Percentiles rank a stretch among this genome's conserved stretches.
phyloP scores from a whole-genome alignment of 169 alveolate species.

The Plasmodium chabaudi region DNA sequence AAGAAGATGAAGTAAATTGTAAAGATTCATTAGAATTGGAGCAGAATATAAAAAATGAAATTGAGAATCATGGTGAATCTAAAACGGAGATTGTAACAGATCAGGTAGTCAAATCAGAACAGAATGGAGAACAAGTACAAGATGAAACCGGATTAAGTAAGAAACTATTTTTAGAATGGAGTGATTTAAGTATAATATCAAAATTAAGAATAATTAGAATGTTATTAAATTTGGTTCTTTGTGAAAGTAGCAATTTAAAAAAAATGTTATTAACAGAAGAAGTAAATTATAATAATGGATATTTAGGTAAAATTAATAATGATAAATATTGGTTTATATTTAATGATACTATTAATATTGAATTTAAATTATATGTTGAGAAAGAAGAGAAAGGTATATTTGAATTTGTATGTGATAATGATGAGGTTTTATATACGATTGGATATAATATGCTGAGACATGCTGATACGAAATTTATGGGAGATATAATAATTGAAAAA shows the following conservation, averaged over 20 bases:
- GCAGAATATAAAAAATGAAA: background rate
- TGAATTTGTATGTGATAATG: constrained; percentile 64
- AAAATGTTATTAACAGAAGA: constrained; percentile 18
- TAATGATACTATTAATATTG: constrained; percentile 53
- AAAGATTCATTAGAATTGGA: background rate
- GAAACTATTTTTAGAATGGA: constrained; percentile 72
- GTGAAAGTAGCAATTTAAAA: constrained; percentile 66
- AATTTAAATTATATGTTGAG: constrained; percentile 64
- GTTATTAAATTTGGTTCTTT: constrained; percentile 61
- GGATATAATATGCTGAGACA: constrained; percentile 37
- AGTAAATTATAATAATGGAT: constrained; percentile 38
- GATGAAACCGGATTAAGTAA: constrained; percentile 19
- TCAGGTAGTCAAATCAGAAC: background rate
- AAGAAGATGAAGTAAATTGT: background rate
- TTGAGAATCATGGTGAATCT: background rate
- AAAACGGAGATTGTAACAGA: background rate
- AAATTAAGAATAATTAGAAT: constrained; percentile 58
- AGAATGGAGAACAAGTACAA: background rate
- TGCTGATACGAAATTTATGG: constrained; percentile 28
- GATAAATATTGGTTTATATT: constrained; percentile 68
- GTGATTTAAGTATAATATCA: constrained; percentile 23
- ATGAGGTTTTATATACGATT: constrained; percentile 39
- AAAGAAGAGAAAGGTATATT: constrained; percentile 63
- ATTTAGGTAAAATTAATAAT: constrained; percentile 38
- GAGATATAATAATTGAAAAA: constrained; percentile 40